These are phyloP conservation scores for Paraphysoderma sedebokerense DNA, from an alignment of 371 early-diverging fungal genomes.

Conservation along the genomic window DNA sequence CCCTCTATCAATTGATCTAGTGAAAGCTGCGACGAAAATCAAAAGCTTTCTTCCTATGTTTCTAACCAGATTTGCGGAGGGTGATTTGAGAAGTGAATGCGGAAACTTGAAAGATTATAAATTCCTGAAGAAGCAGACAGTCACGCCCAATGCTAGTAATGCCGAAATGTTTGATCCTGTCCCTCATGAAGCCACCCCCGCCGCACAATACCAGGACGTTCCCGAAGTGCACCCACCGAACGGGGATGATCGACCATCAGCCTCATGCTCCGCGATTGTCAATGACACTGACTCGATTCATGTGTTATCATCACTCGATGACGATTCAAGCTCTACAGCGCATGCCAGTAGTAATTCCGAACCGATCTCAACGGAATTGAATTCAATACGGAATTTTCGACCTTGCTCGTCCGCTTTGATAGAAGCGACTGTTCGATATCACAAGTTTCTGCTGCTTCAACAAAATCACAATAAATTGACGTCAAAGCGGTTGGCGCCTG, in stretches of 20 bases:
- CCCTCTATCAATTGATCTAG: neutral
- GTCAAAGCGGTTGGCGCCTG: neutral
- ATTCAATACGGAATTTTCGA: neutral
- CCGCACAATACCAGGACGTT: no score
- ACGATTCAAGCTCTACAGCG: neutral
- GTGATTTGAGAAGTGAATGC: no score
- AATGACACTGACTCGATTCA: neutral
- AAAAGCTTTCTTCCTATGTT: neutral
- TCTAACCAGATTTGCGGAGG: no score
- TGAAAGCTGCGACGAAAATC: neutral
- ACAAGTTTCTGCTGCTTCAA: neutral
- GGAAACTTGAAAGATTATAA: neutral
- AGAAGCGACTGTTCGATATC: neutral
- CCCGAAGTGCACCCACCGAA: no score
- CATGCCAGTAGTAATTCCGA: neutral
- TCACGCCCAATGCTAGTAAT: neutral
- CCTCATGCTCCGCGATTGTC: neutral
- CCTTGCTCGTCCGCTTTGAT: neutral
- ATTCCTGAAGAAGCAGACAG: neutral
- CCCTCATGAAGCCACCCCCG: neutral
- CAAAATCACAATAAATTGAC: neutral
- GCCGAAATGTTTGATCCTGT: neutral
- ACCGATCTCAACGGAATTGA: neutral
- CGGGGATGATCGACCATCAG: neutral
- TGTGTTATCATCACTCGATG: neutral